Evolutionary conservation across 169 alveolate species (phyloP).

Genomic region (Cyclospora cayetanensis): DNA sequence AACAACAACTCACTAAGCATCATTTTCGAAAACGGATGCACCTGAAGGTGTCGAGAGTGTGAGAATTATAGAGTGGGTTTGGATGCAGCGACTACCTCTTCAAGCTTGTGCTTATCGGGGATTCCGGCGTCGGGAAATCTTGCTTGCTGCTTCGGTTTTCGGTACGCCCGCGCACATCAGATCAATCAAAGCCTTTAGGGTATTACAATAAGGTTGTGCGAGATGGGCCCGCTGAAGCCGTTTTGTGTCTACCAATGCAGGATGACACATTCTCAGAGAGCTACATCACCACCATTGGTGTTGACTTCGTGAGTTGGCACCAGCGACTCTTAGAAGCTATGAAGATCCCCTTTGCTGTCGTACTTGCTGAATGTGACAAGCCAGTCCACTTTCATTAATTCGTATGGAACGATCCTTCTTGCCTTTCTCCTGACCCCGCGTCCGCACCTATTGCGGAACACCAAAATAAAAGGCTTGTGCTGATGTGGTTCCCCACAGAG

Average conservation of each 20-base stretch:
- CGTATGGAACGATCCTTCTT: neutral
- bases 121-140: conserved; percentile 98
- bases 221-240: neutral
- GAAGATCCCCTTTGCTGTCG: neutral
- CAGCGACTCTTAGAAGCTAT: neutral
- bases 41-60: neutral
- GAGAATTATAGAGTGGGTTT: neutral
- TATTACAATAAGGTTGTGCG: too few species aligned
- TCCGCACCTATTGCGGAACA: neutral
- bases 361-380: neutral
- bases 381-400: neutral
- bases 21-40: neutral
- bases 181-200: too few species aligned
- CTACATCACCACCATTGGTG: conserved; percentile 90
- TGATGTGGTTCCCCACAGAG: neutral
- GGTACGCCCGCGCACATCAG: conserved; percentile 78
- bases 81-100: conserved; percentile 91
- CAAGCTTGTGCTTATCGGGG: conserved; percentile 97
- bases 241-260: conserved; percentile 40
- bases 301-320: conserved; percentile 71
- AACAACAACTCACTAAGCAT: neutral
- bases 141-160: conserved; percentile 96
- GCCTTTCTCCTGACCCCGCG: neutral
- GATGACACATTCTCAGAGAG: conserved; percentile 91
- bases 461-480: too few species aligned